Evolutionary conservation across 768 basidiomycete genomes (phyloP), one percentile per base, ranked within the genome.

Genomic region (Russula sp.): DNA sequence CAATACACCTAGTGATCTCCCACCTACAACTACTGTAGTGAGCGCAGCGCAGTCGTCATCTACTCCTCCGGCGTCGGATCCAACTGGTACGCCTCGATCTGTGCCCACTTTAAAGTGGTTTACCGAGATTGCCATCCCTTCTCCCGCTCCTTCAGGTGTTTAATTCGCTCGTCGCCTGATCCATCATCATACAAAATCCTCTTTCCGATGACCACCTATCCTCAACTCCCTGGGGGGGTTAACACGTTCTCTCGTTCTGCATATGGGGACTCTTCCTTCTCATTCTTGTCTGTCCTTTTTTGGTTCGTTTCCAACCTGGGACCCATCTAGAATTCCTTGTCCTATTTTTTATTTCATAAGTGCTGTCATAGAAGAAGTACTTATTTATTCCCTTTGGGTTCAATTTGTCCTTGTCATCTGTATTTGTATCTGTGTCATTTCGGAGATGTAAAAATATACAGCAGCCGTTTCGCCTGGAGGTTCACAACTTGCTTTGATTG

Each of bases 281-380:
- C 0, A n/a, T 50, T n/a, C 30, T n/a, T 4, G 28, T 50, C 53
- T 48, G 7, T 42, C 36, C 13, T 40, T 49, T 18, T 26, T n/a
- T 6, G 5, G 3, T 11, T 16, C 24, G 16, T 38, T 44, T 57
- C 10, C 24, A 10, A 40, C 36, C 40, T n/a, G 38, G 9, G 8
- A 24, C 18, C 7, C 8, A 2, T 24, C 28, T 28, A 18, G 44
- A 40, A 1, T 42, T 2, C 20, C 16, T 14, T 36, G 6, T 36
- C 30, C 44, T 1, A 13, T 26, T 20, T 49, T 49, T 49, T 36
- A 30, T 49, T n/a, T n/a, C n/a, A 50, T 24, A 49, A 9, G 28
- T 28, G 24, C 9, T 44, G 20, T 49, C n/a, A n/a, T 59, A 59
- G 46, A 59, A 36, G 46, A 59, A 36, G 46, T 59, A 1, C 57